Percentiles rank a stretch among this genome's conserved stretches.
Evolutionary conservation across 805 yeast genomes (phyloP).

Genomic region (Myxozyma neotropica): DNA sequence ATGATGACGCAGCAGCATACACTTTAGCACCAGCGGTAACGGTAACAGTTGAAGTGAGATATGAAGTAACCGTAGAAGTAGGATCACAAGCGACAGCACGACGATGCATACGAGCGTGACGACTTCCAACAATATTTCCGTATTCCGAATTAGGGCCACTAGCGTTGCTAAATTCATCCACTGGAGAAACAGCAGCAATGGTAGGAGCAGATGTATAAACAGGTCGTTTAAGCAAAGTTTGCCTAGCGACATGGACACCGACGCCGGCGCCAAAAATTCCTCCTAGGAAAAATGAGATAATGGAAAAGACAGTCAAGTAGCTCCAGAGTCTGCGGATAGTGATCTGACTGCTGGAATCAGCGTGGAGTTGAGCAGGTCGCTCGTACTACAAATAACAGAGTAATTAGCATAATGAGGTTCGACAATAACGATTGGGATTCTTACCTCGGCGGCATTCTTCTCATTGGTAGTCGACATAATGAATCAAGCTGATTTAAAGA

Average conservation of each 20-base stretch:
- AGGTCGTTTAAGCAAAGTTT: not conserved
- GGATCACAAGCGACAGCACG: constrained; percentile 13
- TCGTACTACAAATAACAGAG: not conserved
- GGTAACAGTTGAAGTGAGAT: not conserved
- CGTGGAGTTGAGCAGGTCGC: not conserved
- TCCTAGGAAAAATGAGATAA: constrained; percentile 5
- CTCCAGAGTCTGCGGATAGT: constrained; percentile 2
- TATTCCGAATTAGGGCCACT: not conserved
- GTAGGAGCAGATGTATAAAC: not conserved
- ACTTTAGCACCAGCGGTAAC: constrained; percentile 1
- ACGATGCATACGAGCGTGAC: constrained; percentile 12
- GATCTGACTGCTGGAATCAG: not conserved
- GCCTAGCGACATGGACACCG: constrained; percentile 9
- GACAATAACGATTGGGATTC: no score
- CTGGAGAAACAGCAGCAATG: not conserved
- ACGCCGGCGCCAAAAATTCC: constrained; percentile 5
- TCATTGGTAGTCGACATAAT: not conserved
- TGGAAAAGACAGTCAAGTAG: constrained; percentile 2
- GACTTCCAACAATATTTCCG: not conserved
- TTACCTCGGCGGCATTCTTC: not conserved
- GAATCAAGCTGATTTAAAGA: not conserved
- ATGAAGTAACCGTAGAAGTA: not conserved
- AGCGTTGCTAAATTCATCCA: not conserved
- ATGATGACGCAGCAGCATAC: not conserved
- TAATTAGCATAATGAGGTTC: not conserved